A percentile compares a stretch with the other conserved stretches of the same genome.
phyloP scores from a whole-genome alignment of 345 rosid genomes.

The Citrus cavaleriei region DNA sequence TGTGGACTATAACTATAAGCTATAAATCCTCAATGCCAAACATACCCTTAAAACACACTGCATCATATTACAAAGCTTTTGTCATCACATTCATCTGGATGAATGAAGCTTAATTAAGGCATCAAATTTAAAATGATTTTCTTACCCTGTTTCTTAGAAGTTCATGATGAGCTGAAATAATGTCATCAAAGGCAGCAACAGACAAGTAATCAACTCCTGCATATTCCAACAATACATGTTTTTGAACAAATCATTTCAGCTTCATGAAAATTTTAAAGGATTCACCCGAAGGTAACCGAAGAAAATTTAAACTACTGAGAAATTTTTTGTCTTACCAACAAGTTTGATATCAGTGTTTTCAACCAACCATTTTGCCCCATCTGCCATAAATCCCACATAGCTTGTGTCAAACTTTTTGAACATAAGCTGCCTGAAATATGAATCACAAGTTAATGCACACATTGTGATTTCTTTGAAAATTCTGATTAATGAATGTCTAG shows the following conservation, averaged over 20 bases:
- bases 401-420: conserved; percentile 67
- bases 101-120: neutral
- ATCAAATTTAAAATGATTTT: neutral
- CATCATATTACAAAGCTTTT: neutral
- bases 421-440: conserved; percentile 72
- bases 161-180: conserved; percentile 21
- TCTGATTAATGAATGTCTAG: neutral
- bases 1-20: no score
- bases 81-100: neutral
- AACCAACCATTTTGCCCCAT: conserved; percentile 89
- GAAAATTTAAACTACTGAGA: neutral
- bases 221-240: conserved; percentile 49
- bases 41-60: no score
- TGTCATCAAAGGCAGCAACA: conserved; percentile 23
- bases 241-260: neutral
- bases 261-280: no score
- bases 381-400: conserved; percentile 77
- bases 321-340: conserved; percentile 42
- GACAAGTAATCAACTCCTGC: conserved; percentile 51
- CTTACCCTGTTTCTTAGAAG: conserved; percentile 29
- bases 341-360: conserved; percentile 87
- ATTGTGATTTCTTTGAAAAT: neutral
- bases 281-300: neutral
- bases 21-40: no score
- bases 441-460: neutral